These are phyloP conservation scores for Buddleja alternifolia DNA, from an alignment of 257 asterid species.

Conservation along the genomic window DNA sequence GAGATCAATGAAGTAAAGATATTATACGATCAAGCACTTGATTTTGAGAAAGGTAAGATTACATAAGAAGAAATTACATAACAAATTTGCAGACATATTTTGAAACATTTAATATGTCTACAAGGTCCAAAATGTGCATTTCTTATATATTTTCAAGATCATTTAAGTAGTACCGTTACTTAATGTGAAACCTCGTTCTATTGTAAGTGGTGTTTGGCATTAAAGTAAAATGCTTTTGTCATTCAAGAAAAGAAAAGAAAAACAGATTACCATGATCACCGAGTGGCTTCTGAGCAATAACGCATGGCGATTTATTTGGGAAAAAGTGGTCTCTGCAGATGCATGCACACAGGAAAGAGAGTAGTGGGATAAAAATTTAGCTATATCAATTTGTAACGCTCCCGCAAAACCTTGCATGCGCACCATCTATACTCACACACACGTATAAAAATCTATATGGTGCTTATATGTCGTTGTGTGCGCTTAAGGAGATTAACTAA, in stretches of 20 bases:
- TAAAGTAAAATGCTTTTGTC: not conserved
- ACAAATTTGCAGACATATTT: not conserved
- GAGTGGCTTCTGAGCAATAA: slow-evolving; percentile 27
- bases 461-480: not conserved
- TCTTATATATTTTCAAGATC: slow-evolving; percentile 12
- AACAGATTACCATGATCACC: slow-evolving; percentile 13
- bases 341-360: slow-evolving; percentile 10
- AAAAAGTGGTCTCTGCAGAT: not conserved
- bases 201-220: not conserved
- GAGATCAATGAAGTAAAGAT: slow-evolving; percentile 1
- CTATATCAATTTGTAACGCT: slow-evolving; percentile 30
- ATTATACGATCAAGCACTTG: not conserved
- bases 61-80: not conserved
- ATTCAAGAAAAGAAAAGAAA: not conserved
- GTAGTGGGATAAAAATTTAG: not conserved
- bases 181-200: not conserved
- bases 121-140: not conserved
- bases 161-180: not conserved
- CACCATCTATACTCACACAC: slow-evolving; percentile 15
- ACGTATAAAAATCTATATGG: slow-evolving; percentile 16
- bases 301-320: not conserved
- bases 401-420: slow-evolving; percentile 21
- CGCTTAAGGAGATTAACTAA: not conserved
- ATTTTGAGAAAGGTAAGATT: not conserved
- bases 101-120: not conserved